Base-by-base conservation (phyloP, 2,329 filamentous ascomycete genomes). In the Neofusicoccum umdonicola region DNA sequence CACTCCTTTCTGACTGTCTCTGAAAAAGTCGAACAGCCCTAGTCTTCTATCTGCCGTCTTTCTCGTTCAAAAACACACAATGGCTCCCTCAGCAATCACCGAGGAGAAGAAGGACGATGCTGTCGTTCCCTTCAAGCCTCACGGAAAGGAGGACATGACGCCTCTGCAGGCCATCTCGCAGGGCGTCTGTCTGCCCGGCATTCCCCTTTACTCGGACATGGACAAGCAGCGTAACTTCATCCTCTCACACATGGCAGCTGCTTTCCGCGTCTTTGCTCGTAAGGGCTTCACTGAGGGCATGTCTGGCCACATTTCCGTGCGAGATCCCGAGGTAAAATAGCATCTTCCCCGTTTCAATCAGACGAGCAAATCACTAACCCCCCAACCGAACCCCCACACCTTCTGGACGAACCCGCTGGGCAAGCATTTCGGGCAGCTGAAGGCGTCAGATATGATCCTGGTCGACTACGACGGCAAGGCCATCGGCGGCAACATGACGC, bases 391-490 rank as follows among this genome's bases (percentile, higher is more conserved):
- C 68, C 77, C 79, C 0, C 79, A 85, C 66, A 80, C 81, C 13
- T 88, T 90, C 76, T 92, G 90, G 89, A 91, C 89, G 72, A 91
- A 86, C 78, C 88, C 76, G 31, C 78, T 90, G 0, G 87, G 85
- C 2, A 80, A 82, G 13, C 87, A 90, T 72, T 91, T 90, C 71
- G 88, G 83, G 4, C 76, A 88, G 66, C 79, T 91, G 57, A 86
- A 84, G 66, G 86, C 87, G 0, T 83, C 81, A 1, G 88, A 91
- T 71, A 87, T 91, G 84, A 85, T 91, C 54, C 83, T 88, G 48
- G 82, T 91, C 2, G 84, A 90, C 67, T 81, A 86, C 62, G 74
- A 83, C 11, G 89, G 88, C n/a, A 83, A 84, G 15, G 82, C 88
- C 9, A 82, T 90, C 4, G 87, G 86, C 15, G 88, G 88, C 1